Percentiles rank a stretch among this genome's conserved stretches.
phyloP scores from a whole-genome alignment of 768 basidiomycete genomes.

The Porphyrellus cyaneotinctus region DNA sequence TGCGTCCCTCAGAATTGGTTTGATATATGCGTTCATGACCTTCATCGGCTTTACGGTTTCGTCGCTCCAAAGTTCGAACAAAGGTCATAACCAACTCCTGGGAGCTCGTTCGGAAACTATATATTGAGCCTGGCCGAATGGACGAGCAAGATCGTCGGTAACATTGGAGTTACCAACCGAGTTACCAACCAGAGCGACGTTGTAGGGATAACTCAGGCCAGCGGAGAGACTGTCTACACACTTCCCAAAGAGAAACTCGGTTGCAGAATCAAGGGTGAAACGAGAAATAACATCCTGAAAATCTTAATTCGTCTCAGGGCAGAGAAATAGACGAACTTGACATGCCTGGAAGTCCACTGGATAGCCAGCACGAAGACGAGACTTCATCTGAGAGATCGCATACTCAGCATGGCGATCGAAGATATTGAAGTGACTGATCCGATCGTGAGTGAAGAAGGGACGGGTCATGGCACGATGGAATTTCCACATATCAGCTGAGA shows the following conservation, averaged over 20 bases:
- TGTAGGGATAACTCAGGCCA: conserved; percentile 50
- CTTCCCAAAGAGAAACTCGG: conserved; percentile 61
- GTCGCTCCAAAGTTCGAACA: conserved; percentile 39
- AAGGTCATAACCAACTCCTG: conserved; percentile 50
- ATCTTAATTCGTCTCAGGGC: background rate
- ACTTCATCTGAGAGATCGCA: conserved; percentile 42
- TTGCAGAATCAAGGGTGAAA: conserved; percentile 64
- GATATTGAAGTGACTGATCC: conserved; percentile 55
- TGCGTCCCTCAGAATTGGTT: conserved; percentile 43
- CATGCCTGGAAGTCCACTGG: conserved; percentile 57
- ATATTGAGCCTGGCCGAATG: conserved; percentile 48
- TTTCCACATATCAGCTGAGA: conserved; percentile 48
- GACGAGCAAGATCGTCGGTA: conserved; percentile 43
- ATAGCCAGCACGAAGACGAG: conserved; percentile 45
- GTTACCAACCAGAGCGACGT: conserved; percentile 23
- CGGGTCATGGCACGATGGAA: conserved; percentile 64
- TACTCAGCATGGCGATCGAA: conserved; percentile 53
- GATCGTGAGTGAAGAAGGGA: conserved; percentile 59
- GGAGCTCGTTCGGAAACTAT: conserved; percentile 41
- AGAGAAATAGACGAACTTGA: background rate
- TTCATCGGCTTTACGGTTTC: background rate
- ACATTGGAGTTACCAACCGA: conserved; percentile 23
- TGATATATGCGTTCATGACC: conserved; percentile 13
- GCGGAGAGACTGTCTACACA: conserved; percentile 51
- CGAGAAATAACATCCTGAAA: conserved; percentile 52